A percentile compares a stretch with the other conserved stretches of the same genome.
Conservation (phyloP, 306 rosid species). For the Rosa multiflora region DNA sequence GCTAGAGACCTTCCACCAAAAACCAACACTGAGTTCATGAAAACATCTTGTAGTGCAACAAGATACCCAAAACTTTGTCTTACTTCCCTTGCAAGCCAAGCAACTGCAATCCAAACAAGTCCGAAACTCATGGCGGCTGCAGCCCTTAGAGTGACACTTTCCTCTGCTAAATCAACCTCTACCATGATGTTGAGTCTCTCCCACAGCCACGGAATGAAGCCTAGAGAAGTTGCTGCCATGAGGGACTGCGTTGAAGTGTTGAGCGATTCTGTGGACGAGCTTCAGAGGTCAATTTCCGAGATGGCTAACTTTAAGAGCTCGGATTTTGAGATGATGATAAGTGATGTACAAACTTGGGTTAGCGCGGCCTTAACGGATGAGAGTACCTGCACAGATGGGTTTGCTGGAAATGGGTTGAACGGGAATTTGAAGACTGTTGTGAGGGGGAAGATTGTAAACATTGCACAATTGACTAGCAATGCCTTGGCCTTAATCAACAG, state of each 20-base stretch:
- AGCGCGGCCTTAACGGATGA: constrained; percentile 77
- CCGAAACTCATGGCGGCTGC: constrained; percentile 44
- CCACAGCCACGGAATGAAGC: constrained; percentile 33
- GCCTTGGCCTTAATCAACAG: constrained; percentile 76
- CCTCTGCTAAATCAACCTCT: constrained; percentile 46
- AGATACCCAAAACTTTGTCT: constrained; percentile 66
- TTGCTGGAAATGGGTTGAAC: constrained; percentile 28
- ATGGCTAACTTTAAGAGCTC: constrained; percentile 36
- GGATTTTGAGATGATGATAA: constrained; percentile 37
- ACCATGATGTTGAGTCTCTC: constrained; percentile 33
- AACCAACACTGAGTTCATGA: constrained; percentile 50
- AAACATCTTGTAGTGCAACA: constrained; percentile 62
- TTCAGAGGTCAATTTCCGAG: constrained; percentile 47
- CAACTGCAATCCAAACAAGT: constrained; percentile 49
- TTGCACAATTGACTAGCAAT: constrained; percentile 66
- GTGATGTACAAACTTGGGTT: constrained; percentile 73
- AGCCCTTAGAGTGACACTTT: constrained; percentile 62
- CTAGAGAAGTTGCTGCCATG: constrained; percentile 52
- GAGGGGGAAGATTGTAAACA: constrained; percentile 33
- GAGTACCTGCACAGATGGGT: constrained; percentile 66
- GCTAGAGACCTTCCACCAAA: constrained; percentile 21
- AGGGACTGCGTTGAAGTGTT: constrained; percentile 71
- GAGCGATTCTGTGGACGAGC: constrained; percentile 53
- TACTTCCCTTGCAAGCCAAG: constrained; percentile 57
- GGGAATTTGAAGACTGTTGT: constrained; percentile 40